Percentiles rank a stretch among this genome's conserved stretches.
phyloP scores from a whole-genome alignment of 768 basidiomycete species.

The Chiua virens region DNA sequence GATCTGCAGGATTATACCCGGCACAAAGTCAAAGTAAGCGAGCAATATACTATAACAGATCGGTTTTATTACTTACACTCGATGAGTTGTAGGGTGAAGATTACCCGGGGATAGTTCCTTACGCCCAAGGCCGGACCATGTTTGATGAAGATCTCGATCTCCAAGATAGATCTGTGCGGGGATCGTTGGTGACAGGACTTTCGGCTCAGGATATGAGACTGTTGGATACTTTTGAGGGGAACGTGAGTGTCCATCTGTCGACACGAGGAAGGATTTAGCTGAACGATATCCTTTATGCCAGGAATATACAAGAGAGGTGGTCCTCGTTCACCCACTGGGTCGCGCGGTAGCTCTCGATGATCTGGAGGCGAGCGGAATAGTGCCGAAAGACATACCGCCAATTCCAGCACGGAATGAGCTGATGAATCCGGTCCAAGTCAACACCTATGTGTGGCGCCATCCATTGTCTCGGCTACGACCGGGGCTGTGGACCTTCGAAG shows the following conservation, averaged over 20 bases:
- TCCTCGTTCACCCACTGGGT: slow-evolving; percentile 58
- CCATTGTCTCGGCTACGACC: slow-evolving; percentile 46
- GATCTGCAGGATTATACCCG: slow-evolving; percentile 68
- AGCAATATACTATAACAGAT: not conserved
- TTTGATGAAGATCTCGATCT: slow-evolving; percentile 48
- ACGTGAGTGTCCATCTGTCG: slow-evolving; percentile 42
- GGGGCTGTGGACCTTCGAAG: slow-evolving; percentile 77
- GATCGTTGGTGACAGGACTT: slow-evolving; percentile 76
- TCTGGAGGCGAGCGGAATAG: slow-evolving; percentile 21
- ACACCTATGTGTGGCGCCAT: slow-evolving; percentile 73
- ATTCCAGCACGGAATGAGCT: slow-evolving; percentile 40
- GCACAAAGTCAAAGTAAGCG: slow-evolving; percentile 67
- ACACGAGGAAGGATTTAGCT: not conserved
- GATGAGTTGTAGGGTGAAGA: slow-evolving; percentile 51
- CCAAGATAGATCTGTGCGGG: slow-evolving; percentile 73
- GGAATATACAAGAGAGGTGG: slow-evolving; percentile 68
- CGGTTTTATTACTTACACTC: slow-evolving; percentile 2
- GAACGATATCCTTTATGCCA: slow-evolving; percentile 29
- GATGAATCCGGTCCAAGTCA: slow-evolving; percentile 41
- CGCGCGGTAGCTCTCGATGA: slow-evolving; percentile 36
- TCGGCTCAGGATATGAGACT: slow-evolving; percentile 58
- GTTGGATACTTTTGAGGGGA: slow-evolving; percentile 82
- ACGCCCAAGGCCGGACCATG: slow-evolving; percentile 45
- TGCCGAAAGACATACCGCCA: slow-evolving; percentile 44
- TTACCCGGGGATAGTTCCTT: slow-evolving; percentile 82